These are phyloP conservation scores for Aschersonia sp. DNA, from an alignment of 2,329 filamentous ascomycete genomes.

Conservation along the genomic window DNA sequence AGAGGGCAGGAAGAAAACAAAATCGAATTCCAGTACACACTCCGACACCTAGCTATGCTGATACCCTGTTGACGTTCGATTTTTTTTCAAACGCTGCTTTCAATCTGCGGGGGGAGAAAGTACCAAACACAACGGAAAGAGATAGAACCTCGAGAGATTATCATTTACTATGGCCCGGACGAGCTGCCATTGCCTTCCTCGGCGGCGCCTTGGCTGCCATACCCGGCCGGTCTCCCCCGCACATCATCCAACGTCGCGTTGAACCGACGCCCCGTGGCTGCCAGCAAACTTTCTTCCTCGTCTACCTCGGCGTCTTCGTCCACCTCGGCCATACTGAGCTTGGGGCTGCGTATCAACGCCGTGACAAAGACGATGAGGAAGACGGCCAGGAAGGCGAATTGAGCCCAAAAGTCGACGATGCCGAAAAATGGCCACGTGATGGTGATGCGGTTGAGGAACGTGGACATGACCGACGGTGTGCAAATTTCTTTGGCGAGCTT, in stretches of 20 bases:
- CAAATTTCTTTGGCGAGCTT: conserved; percentile 66
- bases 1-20: too few relatives aligned
- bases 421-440: conserved; percentile 95
- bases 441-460: conserved; percentile 82
- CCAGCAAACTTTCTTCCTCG: conserved; percentile 84
- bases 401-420: conserved; percentile 85
- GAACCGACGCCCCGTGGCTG: conserved; percentile 67
- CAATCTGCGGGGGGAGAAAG: too few relatives aligned
- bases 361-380: conserved; percentile 73
- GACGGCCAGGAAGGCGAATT: conserved; percentile 77
- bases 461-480: conserved; percentile 81
- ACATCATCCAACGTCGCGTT: conserved; percentile 84
- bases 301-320: conserved; percentile 85
- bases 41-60: too few relatives aligned
- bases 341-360: conserved; percentile 66
- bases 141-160: not conserved
- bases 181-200: conserved; percentile 3
- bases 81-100: too few relatives aligned
- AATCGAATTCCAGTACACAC: too few relatives aligned
- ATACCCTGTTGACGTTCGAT: too few relatives aligned
- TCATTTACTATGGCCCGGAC: not conserved
- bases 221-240: conserved; percentile 33
- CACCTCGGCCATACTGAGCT: conserved; percentile 58
- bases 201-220: conserved; percentile 7
- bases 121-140: not conserved